Evolutionary conservation across 495 filamentous ascomycete genomes (phyloP).

Genomic region (Tuber calosporum): DNA sequence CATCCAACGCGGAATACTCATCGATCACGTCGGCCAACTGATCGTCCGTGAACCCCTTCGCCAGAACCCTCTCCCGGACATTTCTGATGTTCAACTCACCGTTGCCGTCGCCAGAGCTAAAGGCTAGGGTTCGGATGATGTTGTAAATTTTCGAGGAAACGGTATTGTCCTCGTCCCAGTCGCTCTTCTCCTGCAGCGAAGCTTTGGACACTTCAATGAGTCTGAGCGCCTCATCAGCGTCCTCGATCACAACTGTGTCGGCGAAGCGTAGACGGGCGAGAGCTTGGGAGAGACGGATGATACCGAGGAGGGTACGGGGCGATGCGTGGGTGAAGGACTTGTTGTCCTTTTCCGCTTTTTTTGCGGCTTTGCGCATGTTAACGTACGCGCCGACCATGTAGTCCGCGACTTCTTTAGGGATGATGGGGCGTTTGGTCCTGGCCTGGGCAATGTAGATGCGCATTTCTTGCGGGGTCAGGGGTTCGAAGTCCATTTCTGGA

Average conservation of each 20-base stretch:
- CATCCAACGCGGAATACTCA: conserved; percentile 80
- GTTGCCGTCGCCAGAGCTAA: conserved; percentile 56
- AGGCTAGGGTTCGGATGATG: conserved; percentile 74
- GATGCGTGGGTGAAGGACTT: conserved; percentile 81
- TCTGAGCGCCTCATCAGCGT: conserved; percentile 90
- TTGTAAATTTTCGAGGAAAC: conserved; percentile 88
- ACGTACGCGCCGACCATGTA: conserved; percentile 97
- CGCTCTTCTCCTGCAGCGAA: conserved; percentile 63
- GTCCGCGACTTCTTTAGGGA: conserved; percentile 76
- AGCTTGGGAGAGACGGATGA: conserved; percentile 87
- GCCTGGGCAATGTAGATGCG: conserved; percentile 93
- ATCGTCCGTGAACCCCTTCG: conserved; percentile 93
- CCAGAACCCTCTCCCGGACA: conserved; percentile 81
- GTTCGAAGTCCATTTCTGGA: conserved; percentile 57
- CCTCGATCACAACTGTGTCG: conserved; percentile 72
- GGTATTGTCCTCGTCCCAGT: conserved; percentile 61
- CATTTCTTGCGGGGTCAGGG: conserved; percentile 80
- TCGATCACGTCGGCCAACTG: conserved; percentile 78
- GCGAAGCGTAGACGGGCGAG: conserved; percentile 89
- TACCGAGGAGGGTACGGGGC: conserved; percentile 83
- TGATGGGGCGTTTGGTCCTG: conserved; percentile 74
- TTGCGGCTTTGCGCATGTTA: conserved; percentile 76
- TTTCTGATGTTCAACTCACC: conserved; percentile 78
- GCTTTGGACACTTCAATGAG: conserved; percentile 89
- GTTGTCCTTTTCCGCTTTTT: conserved; percentile 76